A percentile compares a stretch with the other conserved stretches of the same genome.
Evolutionary conservation across 2,329 filamentous ascomycete genomes (phyloP).

Genomic region (Alternaria gaisen): DNA sequence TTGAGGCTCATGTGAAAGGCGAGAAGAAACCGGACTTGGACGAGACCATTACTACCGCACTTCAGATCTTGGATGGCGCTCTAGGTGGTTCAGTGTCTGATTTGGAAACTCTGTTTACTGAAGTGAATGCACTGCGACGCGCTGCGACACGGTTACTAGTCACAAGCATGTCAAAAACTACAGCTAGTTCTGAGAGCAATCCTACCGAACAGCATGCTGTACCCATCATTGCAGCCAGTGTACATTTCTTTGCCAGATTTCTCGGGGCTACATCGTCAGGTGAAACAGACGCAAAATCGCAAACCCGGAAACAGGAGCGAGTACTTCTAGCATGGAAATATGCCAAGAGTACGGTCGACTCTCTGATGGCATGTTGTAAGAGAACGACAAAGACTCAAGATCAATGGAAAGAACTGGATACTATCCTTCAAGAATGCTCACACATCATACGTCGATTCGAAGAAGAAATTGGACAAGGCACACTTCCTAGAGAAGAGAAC

Average conservation of each 20-base stretch:
- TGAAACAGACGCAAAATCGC: conserved; percentile 27
- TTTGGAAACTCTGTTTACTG: conserved; percentile 48
- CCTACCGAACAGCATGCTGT: conserved; percentile 28
- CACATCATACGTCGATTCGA: conserved; percentile 40
- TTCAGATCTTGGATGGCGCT: conserved; percentile 39
- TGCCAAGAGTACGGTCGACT: conserved; percentile 48
- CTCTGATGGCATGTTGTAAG: conserved; percentile 46
- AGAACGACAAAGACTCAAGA: conserved; percentile 28
- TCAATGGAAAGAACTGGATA: conserved; percentile 45
- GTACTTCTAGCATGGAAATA: conserved; percentile 37
- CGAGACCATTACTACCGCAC: conserved; percentile 29
- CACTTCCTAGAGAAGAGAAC: conserved; percentile 11
- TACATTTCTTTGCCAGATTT: conserved; percentile 48
- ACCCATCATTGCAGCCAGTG: conserved; percentile 38
- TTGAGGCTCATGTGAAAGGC: conserved; percentile 40
- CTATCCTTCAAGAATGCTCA: conserved; percentile 43
- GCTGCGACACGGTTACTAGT: conserved; percentile 39
- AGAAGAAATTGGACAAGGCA: conserved; percentile 18
- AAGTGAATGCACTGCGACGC: conserved; percentile 46
- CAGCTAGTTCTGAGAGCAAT: not conserved
- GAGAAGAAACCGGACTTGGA: conserved; percentile 25
- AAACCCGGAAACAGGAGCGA: conserved; percentile 34
- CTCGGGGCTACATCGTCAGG: conserved; percentile 30
- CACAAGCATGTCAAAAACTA: conserved; percentile 17
- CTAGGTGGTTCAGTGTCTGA: conserved; percentile 45